Evolutionary conservation across 2,329 filamentous ascomycete genomes (phyloP).

Genomic region (Scopulariopsis brevicaulis): DNA sequence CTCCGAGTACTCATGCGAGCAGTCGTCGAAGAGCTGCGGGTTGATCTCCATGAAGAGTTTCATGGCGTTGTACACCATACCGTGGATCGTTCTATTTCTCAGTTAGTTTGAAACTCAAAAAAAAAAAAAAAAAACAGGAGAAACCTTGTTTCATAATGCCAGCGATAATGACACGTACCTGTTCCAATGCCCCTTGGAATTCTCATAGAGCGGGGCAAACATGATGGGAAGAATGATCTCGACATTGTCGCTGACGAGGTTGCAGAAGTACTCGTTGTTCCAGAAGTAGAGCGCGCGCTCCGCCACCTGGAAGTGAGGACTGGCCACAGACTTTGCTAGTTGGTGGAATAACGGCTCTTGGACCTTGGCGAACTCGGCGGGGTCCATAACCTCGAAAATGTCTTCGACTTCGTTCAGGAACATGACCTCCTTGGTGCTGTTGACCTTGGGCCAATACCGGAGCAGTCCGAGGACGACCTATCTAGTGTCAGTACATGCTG

Average conservation of each 20-base stretch:
- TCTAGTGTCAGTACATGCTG: constrained; percentile 8
- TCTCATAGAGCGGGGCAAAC: constrained; percentile 97
- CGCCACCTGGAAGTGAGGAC: constrained; percentile 96
- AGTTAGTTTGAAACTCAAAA: background rate
- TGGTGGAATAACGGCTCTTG: constrained; percentile 97
- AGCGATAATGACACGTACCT: constrained; percentile 47
- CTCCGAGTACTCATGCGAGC: constrained; percentile 95
- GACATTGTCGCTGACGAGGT: constrained; percentile 96
- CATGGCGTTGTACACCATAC: constrained; percentile 99
- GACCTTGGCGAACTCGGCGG: constrained; percentile 95
- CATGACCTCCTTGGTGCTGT: constrained; percentile 99
- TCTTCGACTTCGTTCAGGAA: constrained; percentile 98
- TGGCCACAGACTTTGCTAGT: constrained; percentile 93
- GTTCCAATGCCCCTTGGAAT: constrained; percentile 99
- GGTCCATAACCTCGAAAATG: constrained; percentile 99
- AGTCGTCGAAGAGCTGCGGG: constrained; percentile 95
- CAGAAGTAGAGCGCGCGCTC: constrained; percentile 97
- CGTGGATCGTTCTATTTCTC: constrained; percentile 74
- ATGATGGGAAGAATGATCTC: constrained; percentile 98
- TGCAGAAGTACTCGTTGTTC: constrained; percentile 99
- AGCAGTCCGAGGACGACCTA: constrained; percentile 88
- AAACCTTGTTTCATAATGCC: background rate
- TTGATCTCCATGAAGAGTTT: constrained; percentile 99
- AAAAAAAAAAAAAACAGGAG: background rate
- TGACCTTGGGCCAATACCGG: constrained; percentile 98